These are phyloP conservation scores for Pyrenophora seminiperda DNA, from an alignment of 2,329 filamentous ascomycete species.

Conservation along the genomic window DNA sequence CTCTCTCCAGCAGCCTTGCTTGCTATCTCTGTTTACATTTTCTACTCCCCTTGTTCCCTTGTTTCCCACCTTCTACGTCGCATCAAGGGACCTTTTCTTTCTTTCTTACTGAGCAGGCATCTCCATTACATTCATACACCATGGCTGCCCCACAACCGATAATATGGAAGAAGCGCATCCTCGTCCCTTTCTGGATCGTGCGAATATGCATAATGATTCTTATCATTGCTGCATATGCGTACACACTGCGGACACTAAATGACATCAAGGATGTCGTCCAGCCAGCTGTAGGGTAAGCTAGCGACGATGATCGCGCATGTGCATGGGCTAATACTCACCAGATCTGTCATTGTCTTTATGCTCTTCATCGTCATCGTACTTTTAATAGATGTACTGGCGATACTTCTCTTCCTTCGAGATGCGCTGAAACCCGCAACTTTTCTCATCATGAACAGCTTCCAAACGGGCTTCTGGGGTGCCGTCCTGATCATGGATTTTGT, in stretches of 20 bases:
- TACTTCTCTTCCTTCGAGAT: constrained; percentile 43
- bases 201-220: constrained; percentile 43
- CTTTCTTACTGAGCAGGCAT: background rate
- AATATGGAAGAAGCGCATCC: constrained; percentile 47
- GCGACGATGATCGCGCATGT: background rate
- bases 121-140: background rate
- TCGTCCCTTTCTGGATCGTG: constrained; percentile 46
- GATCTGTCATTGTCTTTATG: constrained; percentile 40
- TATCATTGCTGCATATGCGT: constrained; percentile 36
- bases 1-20: constrained; percentile 11
- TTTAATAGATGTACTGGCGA: constrained; percentile 43
- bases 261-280: constrained; percentile 23
- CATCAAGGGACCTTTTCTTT: background rate
- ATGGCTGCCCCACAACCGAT: constrained; percentile 31
- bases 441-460: constrained; percentile 44
- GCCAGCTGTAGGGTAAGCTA: constrained; percentile 31
- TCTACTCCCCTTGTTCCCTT: background rate
- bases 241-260: constrained; percentile 27
- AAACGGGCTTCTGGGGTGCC: constrained; percentile 44
- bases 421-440: constrained; percentile 41
- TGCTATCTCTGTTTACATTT: background rate
- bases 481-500: constrained; percentile 42
- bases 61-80: background rate
- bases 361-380: constrained; percentile 41
- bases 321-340: constrained; percentile 27